These are phyloP conservation scores for Arthrobotrys musiformis DNA, from an alignment of 2,329 filamentous ascomycete species.

Conservation along the genomic window DNA sequence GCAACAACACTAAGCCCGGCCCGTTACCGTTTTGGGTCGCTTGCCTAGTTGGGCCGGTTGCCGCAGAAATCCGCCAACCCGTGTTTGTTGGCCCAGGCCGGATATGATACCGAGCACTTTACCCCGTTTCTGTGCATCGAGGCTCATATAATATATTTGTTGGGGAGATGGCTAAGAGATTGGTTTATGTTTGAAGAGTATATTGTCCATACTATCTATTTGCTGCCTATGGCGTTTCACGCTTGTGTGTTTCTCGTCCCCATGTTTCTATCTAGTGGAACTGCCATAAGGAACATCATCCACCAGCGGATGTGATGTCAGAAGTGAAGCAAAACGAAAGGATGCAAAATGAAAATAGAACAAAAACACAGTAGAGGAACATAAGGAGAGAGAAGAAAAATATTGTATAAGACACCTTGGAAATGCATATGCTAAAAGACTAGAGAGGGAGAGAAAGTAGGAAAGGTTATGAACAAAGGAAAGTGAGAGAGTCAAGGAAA, in stretches of 20 bases:
- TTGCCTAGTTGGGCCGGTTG: constrained; percentile 37
- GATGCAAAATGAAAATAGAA: neutral
- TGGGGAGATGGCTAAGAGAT: no score
- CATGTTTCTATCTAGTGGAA: neutral
- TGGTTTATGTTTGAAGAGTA: neutral
- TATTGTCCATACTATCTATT: constrained; percentile 23
- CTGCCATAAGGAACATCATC: constrained; percentile 13
- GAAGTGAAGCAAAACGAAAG: constrained; percentile 14
- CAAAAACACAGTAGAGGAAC: neutral
- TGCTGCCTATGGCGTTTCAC: neutral
- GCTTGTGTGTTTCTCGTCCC: neutral
- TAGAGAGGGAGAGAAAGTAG: neutral
- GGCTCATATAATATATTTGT: neutral
- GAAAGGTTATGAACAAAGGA: constrained; percentile 42
- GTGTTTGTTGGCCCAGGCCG: neutral
- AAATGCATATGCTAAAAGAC: constrained; percentile 32
- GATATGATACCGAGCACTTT: no score
- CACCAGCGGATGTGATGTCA: constrained; percentile 31
- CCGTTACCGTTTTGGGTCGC: constrained; percentile 29
- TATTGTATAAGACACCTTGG: constrained; percentile 28
- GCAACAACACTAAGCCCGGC: neutral
- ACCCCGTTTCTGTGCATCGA: neutral
- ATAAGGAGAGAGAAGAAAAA: constrained; percentile 18
- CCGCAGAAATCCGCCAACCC: constrained; percentile 3
- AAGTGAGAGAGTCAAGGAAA: constrained; percentile 12